These are phyloP conservation scores for Scleroderma bovista DNA, from an alignment of 768 basidiomycete species.

Conservation along the genomic window DNA sequence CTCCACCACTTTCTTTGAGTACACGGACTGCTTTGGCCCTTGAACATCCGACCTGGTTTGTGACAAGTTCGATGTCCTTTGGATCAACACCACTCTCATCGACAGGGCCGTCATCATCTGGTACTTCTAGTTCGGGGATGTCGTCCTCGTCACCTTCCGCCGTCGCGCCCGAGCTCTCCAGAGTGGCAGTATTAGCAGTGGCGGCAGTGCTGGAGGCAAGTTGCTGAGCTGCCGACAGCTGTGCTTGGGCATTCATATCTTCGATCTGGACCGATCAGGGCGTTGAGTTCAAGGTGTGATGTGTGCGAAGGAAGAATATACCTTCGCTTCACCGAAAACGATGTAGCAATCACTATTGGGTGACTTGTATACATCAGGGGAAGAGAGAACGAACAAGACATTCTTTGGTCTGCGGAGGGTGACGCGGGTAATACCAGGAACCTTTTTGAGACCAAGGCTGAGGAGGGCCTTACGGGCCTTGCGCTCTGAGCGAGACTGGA, in stretches of 20 bases:
- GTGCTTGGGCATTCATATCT: conserved; percentile 79
- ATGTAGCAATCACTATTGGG: conserved; percentile 98
- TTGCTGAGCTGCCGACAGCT: conserved; percentile 75
- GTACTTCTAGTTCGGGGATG: conserved; percentile 76
- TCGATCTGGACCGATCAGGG: conserved; percentile 50
- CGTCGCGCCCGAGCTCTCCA: conserved; percentile 47
- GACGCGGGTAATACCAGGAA: conserved; percentile 90
- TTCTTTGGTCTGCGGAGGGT: conserved; percentile 94
- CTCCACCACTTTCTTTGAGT: conserved; percentile 87
- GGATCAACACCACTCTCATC: conserved; percentile 88
- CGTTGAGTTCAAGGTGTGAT: conserved; percentile 1
- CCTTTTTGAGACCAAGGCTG: conserved; percentile 86
- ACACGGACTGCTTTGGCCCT: conserved; percentile 89
- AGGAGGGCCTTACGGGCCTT: conserved; percentile 94
- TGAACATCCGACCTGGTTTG: conserved; percentile 82
- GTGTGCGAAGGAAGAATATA: conserved; percentile 19
- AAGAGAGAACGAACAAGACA: conserved; percentile 88
- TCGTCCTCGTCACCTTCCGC: conserved; percentile 61
- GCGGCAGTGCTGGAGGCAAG: conserved; percentile 50
- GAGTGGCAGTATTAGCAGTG: conserved; percentile 36
- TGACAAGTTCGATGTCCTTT: conserved; percentile 93
- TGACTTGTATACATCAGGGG: conserved; percentile 97
- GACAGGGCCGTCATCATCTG: conserved; percentile 74
- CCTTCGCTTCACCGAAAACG: conserved; percentile 97
- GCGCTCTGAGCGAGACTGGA: conserved; percentile 90